Evolutionary conservation across 2,329 filamentous ascomycete genomes (phyloP), one percentile per base, ranked within the genome.

Genomic region (Neurospora sp.): DNA sequence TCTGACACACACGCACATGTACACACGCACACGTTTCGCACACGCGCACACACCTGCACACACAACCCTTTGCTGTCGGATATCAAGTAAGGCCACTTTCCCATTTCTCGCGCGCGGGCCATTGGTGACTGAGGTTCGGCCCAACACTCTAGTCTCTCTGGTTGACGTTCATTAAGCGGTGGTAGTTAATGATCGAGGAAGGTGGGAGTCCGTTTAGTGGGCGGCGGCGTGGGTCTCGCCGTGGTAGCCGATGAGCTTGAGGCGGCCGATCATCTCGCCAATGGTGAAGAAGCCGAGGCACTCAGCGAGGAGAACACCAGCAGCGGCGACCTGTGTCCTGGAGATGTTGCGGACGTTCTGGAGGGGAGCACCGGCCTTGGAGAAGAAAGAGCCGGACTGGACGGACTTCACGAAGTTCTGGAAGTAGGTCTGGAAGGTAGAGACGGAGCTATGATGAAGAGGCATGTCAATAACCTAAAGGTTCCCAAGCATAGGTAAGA

Each of bases 251-350:
- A 99, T 86, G 76, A 99, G 82, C 91, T 99, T 98, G 84, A 96
- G 89, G 78, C 94, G 89, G 78, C 96, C 96, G 78, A 99, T 90
- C 82, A 99, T 98, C 87, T 98, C 94, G 74, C 96, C 96, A 69
- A 98, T 89, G 72, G 94, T 96, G 87, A 98, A 99, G 88, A 99
- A 99, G 72, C 96, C 96, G 75, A 99, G 83, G 68, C 93, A 87
- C 84, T 99, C 95, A 70, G 94, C 94, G 67, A 86, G 82, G 73
- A 97, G 84, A 71, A 99, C 91, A 76, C 91, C 92, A 72, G 87
- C 91, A 69, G 91, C 82, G 69, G 87, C 86, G 76, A 95, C 80
- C 81, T 97, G 90, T 76, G 89, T 85, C 75, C 83, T 84, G 81
- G 88, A 91, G 77, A 96, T 77, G 83, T 89, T 91, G 79, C 92